These are phyloP conservation scores for Holtermannia corniformis DNA, from an alignment of 768 basidiomycete genomes.

Conservation along the genomic window DNA sequence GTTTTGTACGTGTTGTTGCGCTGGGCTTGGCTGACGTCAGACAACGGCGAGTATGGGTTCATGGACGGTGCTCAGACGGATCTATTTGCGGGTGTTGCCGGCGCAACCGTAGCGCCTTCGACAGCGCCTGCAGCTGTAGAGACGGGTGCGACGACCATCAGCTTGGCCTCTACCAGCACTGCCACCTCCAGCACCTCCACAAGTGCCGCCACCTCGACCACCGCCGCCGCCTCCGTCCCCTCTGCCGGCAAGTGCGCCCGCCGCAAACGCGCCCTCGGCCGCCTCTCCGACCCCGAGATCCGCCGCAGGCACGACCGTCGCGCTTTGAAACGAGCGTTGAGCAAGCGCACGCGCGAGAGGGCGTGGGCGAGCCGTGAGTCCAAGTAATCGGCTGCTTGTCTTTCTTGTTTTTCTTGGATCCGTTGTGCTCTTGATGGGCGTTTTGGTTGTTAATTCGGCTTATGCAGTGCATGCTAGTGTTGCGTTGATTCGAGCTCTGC, in stretches of 20 bases:
- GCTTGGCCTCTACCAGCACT: no score
- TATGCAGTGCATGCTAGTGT: no score
- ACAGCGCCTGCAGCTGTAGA: background rate
- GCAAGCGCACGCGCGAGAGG: no score
- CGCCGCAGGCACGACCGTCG: background rate
- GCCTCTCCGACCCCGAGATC: background rate
- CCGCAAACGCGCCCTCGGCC: background rate
- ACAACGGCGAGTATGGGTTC: conserved; percentile 38
- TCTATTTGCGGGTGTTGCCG: conserved; percentile 20
- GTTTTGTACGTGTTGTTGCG: conserved; percentile 18
- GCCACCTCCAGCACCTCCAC: background rate
- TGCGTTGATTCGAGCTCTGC: no score
- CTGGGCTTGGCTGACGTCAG: conserved; percentile 3
- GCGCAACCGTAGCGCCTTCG: background rate
- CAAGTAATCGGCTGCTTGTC: no score
- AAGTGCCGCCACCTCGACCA: background rate
- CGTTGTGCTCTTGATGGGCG: background rate
- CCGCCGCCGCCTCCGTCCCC: background rate
- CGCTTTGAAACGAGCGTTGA: background rate
- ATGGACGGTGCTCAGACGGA: conserved; percentile 40
- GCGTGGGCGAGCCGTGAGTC: no score
- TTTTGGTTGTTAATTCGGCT: no score
- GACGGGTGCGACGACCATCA: no score
- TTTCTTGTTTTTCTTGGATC: background rate
- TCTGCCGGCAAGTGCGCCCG: background rate